A percentile compares a stretch with the other conserved stretches of the same genome.
Conservation (phyloP, 352 stramenopile species). For the Halophytophthora polymorphica region DNA sequence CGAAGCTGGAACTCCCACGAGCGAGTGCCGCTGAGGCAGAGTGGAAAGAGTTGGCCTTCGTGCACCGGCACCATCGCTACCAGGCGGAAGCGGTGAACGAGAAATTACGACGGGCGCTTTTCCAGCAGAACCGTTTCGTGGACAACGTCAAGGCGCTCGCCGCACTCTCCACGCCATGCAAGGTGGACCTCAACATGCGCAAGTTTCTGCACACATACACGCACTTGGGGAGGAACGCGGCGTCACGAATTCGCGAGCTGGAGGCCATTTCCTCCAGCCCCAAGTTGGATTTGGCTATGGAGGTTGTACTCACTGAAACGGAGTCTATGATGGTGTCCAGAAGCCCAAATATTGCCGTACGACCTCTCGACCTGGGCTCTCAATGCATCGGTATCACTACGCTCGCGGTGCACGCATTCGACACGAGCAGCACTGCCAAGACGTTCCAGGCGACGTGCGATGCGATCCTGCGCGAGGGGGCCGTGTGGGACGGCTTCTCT, state of each 20-base stretch:
- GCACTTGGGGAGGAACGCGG: slow-evolving; percentile 23
- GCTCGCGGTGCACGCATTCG: slow-evolving; percentile 17
- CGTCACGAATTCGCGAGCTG: slow-evolving; percentile 32
- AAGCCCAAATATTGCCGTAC: slow-evolving; percentile 28
- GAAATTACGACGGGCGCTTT: slow-evolving; percentile 33
- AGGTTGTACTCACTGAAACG: slow-evolving; percentile 34
- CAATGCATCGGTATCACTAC: slow-evolving; percentile 23
- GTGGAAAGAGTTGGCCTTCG: slow-evolving; percentile 38
- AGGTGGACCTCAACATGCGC: slow-evolving; percentile 32
- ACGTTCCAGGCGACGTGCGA: slow-evolving; percentile 11
- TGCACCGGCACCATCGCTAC: slow-evolving; percentile 37
- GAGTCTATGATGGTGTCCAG: slow-evolving; percentile 13
- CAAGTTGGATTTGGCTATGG: slow-evolving; percentile 38
- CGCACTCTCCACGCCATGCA: not conserved
- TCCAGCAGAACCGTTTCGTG: slow-evolving; percentile 12
- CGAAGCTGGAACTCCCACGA: slow-evolving; percentile 30
- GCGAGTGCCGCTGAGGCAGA: slow-evolving; percentile 25
- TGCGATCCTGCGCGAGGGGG: slow-evolving; percentile 9
- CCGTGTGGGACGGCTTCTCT: slow-evolving; percentile 13
- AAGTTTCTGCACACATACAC: slow-evolving; percentile 43
- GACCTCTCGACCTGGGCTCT: slow-evolving; percentile 13
- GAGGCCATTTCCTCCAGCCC: slow-evolving; percentile 23
- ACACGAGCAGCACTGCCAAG: slow-evolving; percentile 11
- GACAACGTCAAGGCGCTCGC: slow-evolving; percentile 1
- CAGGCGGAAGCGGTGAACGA: slow-evolving; percentile 39